Evolutionary conservation across 495 filamentous ascomycete species (phyloP).

Genomic region (Talaromyces adpressus): DNA sequence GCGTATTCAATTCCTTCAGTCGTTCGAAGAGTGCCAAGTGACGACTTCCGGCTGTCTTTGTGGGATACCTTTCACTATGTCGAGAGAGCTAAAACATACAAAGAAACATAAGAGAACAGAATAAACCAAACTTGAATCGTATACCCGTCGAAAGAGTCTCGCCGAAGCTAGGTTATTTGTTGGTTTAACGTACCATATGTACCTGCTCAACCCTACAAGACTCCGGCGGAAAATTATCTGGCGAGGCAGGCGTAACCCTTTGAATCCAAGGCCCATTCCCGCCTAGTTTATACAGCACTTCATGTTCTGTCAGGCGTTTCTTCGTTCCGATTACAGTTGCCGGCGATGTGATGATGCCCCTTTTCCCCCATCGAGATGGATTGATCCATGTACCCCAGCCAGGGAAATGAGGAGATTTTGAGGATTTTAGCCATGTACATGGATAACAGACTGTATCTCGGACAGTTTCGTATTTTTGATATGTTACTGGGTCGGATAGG

Average conservation of each 20-base stretch:
- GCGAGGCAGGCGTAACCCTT: slow-evolving; percentile 31
- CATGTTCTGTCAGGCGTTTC: not conserved
- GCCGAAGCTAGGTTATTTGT: not conserved
- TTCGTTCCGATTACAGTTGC: not conserved
- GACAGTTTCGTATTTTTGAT: not conserved
- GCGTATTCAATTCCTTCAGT: slow-evolving; percentile 31
- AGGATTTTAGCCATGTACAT: slow-evolving; percentile 7
- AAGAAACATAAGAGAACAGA: not conserved
- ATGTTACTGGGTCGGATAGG: not conserved
- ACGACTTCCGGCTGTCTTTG: slow-evolving; percentile 42
- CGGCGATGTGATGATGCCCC: not conserved
- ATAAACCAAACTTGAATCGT: not conserved
- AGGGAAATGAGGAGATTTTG: slow-evolving; percentile 12
- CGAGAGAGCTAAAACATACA: slow-evolving; percentile 42
- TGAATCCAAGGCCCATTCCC: slow-evolving; percentile 56
- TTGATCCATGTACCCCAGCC: slow-evolving; percentile 22
- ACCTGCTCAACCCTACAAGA: slow-evolving; percentile 49
- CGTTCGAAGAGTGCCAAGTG: slow-evolving; percentile 42
- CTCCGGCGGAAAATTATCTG: slow-evolving; percentile 34
- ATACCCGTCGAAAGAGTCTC: not conserved
- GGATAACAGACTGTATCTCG: not conserved
- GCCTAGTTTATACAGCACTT: slow-evolving; percentile 48
- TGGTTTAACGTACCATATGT: slow-evolving; percentile 42
- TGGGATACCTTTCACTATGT: slow-evolving; percentile 54
- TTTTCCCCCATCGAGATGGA: not conserved